phyloP scores from a whole-genome alignment of 108 stramenopile species.

The Chaetoceros tenuissimus region DNA sequence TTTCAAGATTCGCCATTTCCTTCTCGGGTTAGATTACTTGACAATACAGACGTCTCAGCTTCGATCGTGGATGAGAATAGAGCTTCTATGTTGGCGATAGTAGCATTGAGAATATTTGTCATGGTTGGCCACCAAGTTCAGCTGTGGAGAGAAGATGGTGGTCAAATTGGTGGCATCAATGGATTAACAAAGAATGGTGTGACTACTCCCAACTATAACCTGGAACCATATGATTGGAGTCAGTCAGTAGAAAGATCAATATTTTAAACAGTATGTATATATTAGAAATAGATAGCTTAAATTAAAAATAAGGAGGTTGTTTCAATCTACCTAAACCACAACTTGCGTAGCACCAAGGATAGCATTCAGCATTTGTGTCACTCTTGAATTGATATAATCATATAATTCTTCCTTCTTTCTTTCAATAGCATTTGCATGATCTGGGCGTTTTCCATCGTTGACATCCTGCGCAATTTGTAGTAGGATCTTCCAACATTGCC shows the following conservation, averaged over 20 bases:
- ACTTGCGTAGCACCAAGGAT: background rate
- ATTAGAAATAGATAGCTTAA: background rate
- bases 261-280: background rate
- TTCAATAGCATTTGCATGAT: constrained; percentile 48
- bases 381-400: constrained; percentile 54
- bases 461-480: constrained; percentile 63
- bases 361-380: constrained; percentile 33
- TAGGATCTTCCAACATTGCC: constrained; percentile 50
- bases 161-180: constrained; percentile 25
- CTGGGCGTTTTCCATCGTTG: constrained; percentile 40
- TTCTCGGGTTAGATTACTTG: constrained; percentile 24
- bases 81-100: constrained; percentile 13
- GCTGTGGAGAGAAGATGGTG: constrained; percentile 21
- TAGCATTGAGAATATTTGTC: constrained; percentile 37
- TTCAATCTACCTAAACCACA: too few species aligned
- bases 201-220: constrained; percentile 30
- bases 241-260: too few species aligned
- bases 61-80: constrained; percentile 10
- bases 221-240: constrained; percentile 19
- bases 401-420: constrained; percentile 57
- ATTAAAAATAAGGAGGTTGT: too few species aligned
- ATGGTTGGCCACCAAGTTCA: constrained; percentile 35
- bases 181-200: constrained; percentile 31
- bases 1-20: constrained; percentile 24
- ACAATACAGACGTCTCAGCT: constrained; percentile 17